phyloP scores from a whole-genome alignment of 1,284 basidiomycete genomes.

The Tylopilus sp. region DNA sequence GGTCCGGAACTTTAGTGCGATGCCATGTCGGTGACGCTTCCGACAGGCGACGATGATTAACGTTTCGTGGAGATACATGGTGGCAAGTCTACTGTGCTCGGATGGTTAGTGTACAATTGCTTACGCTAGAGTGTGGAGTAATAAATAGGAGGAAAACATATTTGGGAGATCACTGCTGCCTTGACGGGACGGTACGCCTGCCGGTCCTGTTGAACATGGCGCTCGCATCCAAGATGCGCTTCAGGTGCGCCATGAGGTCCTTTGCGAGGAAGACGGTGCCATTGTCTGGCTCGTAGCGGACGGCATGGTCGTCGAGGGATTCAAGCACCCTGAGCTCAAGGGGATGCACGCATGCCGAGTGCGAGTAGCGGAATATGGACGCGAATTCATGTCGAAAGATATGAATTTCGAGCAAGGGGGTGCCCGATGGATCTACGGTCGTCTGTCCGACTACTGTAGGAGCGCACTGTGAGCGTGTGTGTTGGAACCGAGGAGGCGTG shows the following conservation, averaged over 20 bases:
- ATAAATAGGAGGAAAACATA: slow-evolving; percentile 1
- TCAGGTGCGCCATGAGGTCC: slow-evolving; percentile 51
- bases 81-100: slow-evolving; percentile 3
- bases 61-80: neutral
- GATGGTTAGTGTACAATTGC: slow-evolving; percentile 19
- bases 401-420: slow-evolving; percentile 20
- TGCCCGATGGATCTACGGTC: slow-evolving; percentile 7
- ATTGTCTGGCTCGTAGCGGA: slow-evolving; percentile 58
- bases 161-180: slow-evolving; percentile 12
- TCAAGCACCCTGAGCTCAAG: slow-evolving; percentile 55
- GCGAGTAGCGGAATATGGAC: slow-evolving; percentile 53
- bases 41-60: neutral
- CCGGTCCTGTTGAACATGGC: slow-evolving; percentile 12
- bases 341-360: slow-evolving; percentile 44
- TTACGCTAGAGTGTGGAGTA: neutral
- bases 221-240: slow-evolving; percentile 38
- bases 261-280: slow-evolving; percentile 61
- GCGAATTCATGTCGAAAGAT: slow-evolving; percentile 58
- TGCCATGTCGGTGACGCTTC: neutral
- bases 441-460: slow-evolving; percentile 22
- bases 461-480: neutral
- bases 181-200: slow-evolving; percentile 3
- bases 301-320: slow-evolving; percentile 44
- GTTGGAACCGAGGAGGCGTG: neutral
- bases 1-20: slow-evolving; percentile 5